Base-by-base conservation (phyloP, 371 early-diverging fungal species). In the Massospora cicadina region DNA sequence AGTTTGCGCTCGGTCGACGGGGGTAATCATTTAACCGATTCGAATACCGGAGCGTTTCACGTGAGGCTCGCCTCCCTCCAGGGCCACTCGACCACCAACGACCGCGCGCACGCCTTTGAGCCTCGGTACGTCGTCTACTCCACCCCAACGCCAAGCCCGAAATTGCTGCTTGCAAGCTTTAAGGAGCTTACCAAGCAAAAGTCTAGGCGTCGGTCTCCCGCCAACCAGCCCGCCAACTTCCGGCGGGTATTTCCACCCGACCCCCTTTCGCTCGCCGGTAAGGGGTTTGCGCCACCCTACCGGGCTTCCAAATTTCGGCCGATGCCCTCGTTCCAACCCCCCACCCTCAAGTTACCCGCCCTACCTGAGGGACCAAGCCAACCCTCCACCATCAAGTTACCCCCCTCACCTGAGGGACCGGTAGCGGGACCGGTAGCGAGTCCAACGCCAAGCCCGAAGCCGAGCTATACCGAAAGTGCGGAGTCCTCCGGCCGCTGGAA, bases 91-190 rank as follows among this genome's bases (percentile, higher is more conserved):
- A n/a, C n/a, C n/a, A n/a, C n/a, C n/a, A n/a, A n/a, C n/a, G n/a
- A n/a, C n/a, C n/a, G n/a, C n/a, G n/a, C n/a, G n/a, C n/a, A n/a
- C n/a, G n/a, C n/a, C n/a, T n/a, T 43, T 43, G 10, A 43, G 17
- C 43, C 17, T 17, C 5, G 43, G 10, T 17, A 43, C 43, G 17
- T 43, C 43, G 17, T 17, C 5, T 43, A 43, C 17, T 43, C 43
- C 43, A 43, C 5, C 5, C 43, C 43, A 5, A 43, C 43, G 5
- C 43, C 43, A 43, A 43, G 43, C 17, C 62, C 62, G n/a, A 62
- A 62, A 43, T 31, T 62, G 26, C n/a, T 24, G n/a, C 32, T 24
- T 13, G 62, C 62, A 31, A 62, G 62, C 33, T 62, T 23, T 31
- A 31, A 43, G 26, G 62, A 33, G n/a, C 23, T 30, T 17, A 43